Evolutionary conservation across 345 rosid genomes (phyloP).

Genomic region (Heritiera littoralis): DNA sequence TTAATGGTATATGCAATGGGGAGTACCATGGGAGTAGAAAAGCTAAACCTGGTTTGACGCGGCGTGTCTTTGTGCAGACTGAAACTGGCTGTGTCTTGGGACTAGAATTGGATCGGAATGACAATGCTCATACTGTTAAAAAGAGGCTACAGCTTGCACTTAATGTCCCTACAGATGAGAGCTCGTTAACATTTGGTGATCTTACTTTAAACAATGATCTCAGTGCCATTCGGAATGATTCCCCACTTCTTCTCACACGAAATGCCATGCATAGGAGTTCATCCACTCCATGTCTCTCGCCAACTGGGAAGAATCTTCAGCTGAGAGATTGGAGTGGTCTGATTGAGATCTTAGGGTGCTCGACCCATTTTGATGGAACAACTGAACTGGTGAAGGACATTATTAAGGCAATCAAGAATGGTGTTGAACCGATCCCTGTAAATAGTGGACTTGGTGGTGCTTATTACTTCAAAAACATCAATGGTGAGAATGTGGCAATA

Average conservation of each 20-base stretch:
- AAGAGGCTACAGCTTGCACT: conserved; percentile 87
- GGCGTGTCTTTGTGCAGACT: conserved; percentile 88
- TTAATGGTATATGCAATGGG: conserved; percentile 66
- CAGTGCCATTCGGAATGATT: conserved; percentile 84
- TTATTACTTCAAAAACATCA: conserved; percentile 74
- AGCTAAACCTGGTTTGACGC: conserved; percentile 63
- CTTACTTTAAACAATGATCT: conserved; percentile 80
- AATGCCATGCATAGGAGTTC: conserved; percentile 84
- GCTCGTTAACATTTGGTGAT: conserved; percentile 84
- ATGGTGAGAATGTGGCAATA: conserved; percentile 75
- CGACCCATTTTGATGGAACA: conserved; percentile 46
- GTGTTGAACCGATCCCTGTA: conserved; percentile 79
- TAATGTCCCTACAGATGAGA: conserved; percentile 76
- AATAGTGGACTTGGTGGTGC: conserved; percentile 96
- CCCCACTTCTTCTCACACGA: conserved; percentile 82
- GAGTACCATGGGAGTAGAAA: conserved; percentile 61
- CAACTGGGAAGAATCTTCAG: conserved; percentile 72
- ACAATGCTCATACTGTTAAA: conserved; percentile 90
- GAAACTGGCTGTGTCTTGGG: conserved; percentile 96
- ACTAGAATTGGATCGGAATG: conserved; percentile 90
- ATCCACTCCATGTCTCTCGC: conserved; percentile 96
- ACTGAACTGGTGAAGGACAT: conserved; percentile 63
- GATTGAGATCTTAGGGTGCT: conserved; percentile 76
- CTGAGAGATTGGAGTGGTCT: conserved; percentile 80
- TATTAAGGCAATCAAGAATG: conserved; percentile 77